Conservation (phyloP, 148 eudicot species). For the Pharnaceum exiguum region DNA sequence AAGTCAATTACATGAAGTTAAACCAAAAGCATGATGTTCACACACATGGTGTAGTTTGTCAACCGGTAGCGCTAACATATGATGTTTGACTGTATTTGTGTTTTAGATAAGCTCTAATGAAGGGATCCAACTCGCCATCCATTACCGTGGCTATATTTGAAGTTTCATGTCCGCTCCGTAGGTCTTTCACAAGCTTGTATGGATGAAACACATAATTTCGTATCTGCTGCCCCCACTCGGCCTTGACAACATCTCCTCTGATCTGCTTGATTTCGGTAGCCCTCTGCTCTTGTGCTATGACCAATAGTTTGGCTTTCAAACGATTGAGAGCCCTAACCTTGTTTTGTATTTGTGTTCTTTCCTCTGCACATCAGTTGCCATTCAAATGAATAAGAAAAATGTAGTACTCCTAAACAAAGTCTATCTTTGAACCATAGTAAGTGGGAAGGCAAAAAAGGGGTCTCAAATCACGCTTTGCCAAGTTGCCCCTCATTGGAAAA, state of each 20-base stretch:
- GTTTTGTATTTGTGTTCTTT: constrained; percentile 80
- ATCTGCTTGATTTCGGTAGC: constrained; percentile 94
- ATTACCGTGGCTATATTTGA: constrained; percentile 80
- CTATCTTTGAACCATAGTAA: neutral
- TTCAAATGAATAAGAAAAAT: neutral
- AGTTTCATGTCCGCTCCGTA: constrained; percentile 72
- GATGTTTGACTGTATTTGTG: constrained; percentile 53
- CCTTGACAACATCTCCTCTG: constrained; percentile 90
- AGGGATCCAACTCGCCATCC: constrained; percentile 94
- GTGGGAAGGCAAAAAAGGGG: too few relatives aligned
- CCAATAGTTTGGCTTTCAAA: constrained; percentile 88
- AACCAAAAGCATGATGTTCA: neutral
- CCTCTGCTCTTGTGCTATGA: constrained; percentile 91
- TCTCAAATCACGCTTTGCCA: too few relatives aligned
- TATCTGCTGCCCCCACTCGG: constrained; percentile 98
- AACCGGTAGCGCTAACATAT: too few relatives aligned
- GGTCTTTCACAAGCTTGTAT: constrained; percentile 96
- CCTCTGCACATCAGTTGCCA: constrained; percentile 43
- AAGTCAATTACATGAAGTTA: too few relatives aligned
- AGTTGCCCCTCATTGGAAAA: too few relatives aligned
- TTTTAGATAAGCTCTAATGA: constrained; percentile 76
- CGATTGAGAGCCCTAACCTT: constrained; percentile 84
- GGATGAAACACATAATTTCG: constrained; percentile 95
- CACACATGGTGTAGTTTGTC: too few relatives aligned
- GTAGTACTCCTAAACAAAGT: too few relatives aligned